phyloP scores from a whole-genome alignment of 2,329 filamentous ascomycete species.

The Colletotrichum somersetense region DNA sequence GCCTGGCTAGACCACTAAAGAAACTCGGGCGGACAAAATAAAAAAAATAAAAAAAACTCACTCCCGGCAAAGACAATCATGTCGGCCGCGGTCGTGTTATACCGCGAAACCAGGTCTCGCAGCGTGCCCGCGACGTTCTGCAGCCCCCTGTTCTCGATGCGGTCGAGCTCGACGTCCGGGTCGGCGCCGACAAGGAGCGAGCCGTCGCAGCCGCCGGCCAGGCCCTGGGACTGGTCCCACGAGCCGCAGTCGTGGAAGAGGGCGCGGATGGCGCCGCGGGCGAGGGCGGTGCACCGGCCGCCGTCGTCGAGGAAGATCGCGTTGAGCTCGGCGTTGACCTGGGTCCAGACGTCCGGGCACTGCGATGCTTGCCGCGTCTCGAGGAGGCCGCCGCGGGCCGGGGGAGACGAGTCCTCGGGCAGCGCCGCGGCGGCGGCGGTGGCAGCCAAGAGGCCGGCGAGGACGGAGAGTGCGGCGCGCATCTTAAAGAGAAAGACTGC shows the following conservation, averaged over 20 bases:
- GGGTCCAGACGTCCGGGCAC: slow-evolving; percentile 51
- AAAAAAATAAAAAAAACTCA: not conserved
- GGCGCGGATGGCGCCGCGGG: slow-evolving; percentile 59
- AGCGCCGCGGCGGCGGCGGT: not conserved
- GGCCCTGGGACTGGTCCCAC: slow-evolving; percentile 53
- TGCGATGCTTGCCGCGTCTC: not conserved
- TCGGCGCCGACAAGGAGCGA: slow-evolving; percentile 54
- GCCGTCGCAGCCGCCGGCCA: slow-evolving; percentile 60
- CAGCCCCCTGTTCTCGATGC: slow-evolving; percentile 61
- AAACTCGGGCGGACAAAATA: too few species aligned
- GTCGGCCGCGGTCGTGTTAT: slow-evolving; percentile 64
- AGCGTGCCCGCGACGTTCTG: slow-evolving; percentile 55
- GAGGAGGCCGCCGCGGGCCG: not conserved
- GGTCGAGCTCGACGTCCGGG: slow-evolving; percentile 50
- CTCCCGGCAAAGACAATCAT: slow-evolving; percentile 62
- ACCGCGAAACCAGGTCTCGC: slow-evolving; percentile 52
- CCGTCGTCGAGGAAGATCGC: slow-evolving; percentile 49
- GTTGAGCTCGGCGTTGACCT: slow-evolving; percentile 54
- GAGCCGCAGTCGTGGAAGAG: slow-evolving; percentile 62
- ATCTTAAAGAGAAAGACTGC: not conserved
- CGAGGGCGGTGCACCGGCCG: slow-evolving; percentile 54
- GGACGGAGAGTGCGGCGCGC: slow-evolving; percentile 5
- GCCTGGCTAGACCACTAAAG: too few species aligned
- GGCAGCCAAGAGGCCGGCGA: slow-evolving; percentile 15
- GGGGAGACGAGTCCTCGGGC: not conserved